phyloP scores from a whole-genome alignment of 345 rosid genomes.

The Boechera retrofracta region DNA sequence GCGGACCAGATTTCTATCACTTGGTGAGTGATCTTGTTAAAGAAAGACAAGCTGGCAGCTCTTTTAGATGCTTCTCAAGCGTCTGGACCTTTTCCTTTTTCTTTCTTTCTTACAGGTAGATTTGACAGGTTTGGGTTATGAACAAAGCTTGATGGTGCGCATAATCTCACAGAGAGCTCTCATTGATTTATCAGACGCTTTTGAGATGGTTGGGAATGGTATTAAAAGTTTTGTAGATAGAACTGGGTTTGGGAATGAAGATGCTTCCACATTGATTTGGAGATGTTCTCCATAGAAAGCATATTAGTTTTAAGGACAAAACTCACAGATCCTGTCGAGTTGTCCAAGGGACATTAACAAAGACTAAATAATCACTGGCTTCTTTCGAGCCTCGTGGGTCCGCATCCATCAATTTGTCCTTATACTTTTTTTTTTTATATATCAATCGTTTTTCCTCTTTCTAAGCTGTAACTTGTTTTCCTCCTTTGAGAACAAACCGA shows the following conservation, averaged over 20 bases:
- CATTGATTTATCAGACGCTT: neutral
- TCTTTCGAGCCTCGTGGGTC: constrained; percentile 26
- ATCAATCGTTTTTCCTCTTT: constrained; percentile 16
- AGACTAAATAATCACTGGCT: constrained; percentile 18
- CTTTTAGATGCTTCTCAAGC: neutral
- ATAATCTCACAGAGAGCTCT: neutral
- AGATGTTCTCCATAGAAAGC: neutral
- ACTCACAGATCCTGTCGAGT: constrained; percentile 6
- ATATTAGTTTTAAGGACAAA: neutral
- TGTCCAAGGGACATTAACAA: constrained; percentile 25
- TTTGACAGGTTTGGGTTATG: neutral
- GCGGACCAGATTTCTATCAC: no score
- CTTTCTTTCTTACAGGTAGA: neutral
- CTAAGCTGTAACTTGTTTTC: constrained; percentile 28
- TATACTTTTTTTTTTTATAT: neutral
- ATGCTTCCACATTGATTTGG: neutral
- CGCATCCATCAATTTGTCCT: constrained; percentile 11
- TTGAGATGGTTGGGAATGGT: neutral
- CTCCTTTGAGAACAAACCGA: neutral
- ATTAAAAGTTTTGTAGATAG: neutral
- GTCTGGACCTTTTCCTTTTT: no score
- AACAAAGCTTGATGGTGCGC: neutral
- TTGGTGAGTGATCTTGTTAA: no score
- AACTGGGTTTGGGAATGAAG: neutral
- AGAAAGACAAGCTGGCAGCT: neutral